These are phyloP conservation scores for Stephania cephalantha DNA, from an alignment of 164 flowering plant species.

Conservation along the genomic window DNA sequence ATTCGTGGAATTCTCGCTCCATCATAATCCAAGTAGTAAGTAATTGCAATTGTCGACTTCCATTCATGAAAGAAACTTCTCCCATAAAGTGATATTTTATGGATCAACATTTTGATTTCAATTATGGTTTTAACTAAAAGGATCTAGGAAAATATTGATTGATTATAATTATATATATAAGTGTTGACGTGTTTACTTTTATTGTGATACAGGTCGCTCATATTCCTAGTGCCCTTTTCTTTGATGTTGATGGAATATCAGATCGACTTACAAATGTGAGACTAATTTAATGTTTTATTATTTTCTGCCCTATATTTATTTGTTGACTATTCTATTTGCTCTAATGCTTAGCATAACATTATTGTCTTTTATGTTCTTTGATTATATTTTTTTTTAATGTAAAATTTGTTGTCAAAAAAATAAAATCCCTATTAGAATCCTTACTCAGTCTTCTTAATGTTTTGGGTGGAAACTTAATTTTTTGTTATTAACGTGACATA, in stretches of 20 bases:
- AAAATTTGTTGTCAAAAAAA: too few relatives aligned
- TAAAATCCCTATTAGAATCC: not conserved
- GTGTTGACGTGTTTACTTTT: not conserved
- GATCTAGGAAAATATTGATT: too few relatives aligned
- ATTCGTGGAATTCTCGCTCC: not conserved
- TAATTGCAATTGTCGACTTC: not conserved
- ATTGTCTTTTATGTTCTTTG: too few relatives aligned
- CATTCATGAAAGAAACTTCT: not conserved
- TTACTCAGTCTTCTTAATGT: not conserved
- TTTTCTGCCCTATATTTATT: constrained; percentile 1
- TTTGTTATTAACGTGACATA: too few relatives aligned
- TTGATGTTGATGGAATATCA: constrained; percentile 90
- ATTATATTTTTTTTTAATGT: too few relatives aligned
- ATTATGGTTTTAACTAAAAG: too few relatives aligned
- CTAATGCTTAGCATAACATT: not conserved
- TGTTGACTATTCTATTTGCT: not conserved
- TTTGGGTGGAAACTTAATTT: too few relatives aligned
- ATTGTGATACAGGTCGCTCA: constrained; percentile 74
- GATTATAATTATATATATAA: too few relatives aligned
- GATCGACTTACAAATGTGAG: constrained; percentile 78
- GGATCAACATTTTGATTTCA: not conserved
- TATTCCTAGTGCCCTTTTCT: constrained; percentile 98
- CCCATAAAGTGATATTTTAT: not conserved
- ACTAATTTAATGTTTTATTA: constrained; percentile 10
- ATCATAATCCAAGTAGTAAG: not conserved